These are phyloP conservation scores for Entophlyctis luteolus DNA, from an alignment of 192 early-diverging fungal species.

Conservation along the genomic window DNA sequence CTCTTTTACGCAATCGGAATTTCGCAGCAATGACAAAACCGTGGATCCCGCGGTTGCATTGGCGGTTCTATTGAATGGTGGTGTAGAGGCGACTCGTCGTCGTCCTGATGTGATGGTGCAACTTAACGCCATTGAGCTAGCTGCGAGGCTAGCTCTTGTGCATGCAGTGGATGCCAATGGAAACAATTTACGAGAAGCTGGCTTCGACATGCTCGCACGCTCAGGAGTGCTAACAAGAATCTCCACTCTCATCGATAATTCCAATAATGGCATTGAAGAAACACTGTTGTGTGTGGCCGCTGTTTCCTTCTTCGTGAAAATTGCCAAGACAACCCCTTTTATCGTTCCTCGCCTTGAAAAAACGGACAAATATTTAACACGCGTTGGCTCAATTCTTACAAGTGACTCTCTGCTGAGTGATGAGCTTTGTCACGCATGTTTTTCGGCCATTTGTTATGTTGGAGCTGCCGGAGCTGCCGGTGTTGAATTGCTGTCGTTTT, in stretches of 20 bases:
- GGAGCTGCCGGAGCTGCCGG: background rate
- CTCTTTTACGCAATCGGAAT: background rate
- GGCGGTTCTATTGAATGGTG: background rate
- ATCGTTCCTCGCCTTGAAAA: no score
- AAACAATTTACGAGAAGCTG: background rate
- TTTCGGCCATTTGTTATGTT: background rate
- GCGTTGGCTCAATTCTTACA: background rate
- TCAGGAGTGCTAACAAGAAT: background rate
- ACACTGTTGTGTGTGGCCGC: background rate
- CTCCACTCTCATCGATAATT: background rate
- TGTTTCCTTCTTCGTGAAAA: background rate
- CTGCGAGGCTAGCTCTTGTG: background rate
- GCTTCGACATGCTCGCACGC: slow-evolving; percentile 6
- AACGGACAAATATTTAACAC: no score
- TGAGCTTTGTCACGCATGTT: background rate
- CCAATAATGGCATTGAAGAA: background rate
- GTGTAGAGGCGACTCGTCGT: background rate
- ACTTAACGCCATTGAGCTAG: background rate
- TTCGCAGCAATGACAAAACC: background rate
- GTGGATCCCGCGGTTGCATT: background rate
- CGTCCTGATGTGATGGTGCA: background rate
- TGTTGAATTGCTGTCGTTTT: background rate
- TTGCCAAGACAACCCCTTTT: background rate
- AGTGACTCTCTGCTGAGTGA: background rate
- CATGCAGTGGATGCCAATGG: background rate